Evolutionary conservation across 768 basidiomycete species (phyloP).

Genomic region (Thelephora ganbajun): DNA sequence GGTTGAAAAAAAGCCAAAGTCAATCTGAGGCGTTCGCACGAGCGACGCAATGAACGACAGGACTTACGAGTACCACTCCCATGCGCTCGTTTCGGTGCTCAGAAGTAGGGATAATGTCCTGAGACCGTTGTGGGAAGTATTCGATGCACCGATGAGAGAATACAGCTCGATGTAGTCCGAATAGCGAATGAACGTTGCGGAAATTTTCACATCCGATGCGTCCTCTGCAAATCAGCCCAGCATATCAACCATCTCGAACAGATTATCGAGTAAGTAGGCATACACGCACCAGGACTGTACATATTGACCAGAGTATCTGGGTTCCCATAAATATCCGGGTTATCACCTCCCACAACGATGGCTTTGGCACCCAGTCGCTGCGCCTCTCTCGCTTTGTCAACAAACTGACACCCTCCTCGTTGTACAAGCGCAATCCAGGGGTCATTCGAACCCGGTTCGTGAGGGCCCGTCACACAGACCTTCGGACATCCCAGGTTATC

Average conservation of each 20-base stretch:
- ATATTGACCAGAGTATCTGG: slow-evolving; percentile 78
- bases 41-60: not conserved
- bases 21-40: slow-evolving; percentile 1
- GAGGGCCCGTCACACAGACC: slow-evolving; percentile 42
- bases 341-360: slow-evolving; percentile 83
- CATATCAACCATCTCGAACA: not conserved
- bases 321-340: slow-evolving; percentile 46
- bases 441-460: slow-evolving; percentile 46
- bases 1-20: slow-evolving; percentile 4
- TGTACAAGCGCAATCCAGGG: slow-evolving; percentile 88
- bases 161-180: slow-evolving; percentile 63
- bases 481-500: slow-evolving; percentile 45
- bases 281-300: slow-evolving; percentile 70
- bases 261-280: slow-evolving; percentile 2
- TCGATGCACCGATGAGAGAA: slow-evolving; percentile 56
- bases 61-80: slow-evolving; percentile 88
- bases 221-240: slow-evolving; percentile 39
- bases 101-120: slow-evolving; percentile 65
- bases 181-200: slow-evolving; percentile 81
- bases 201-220: slow-evolving; percentile 69
- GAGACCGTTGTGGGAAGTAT: slow-evolving; percentile 67
- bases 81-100: slow-evolving; percentile 66
- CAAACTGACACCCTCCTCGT: slow-evolving; percentile 82
- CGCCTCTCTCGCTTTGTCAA: slow-evolving; percentile 54
- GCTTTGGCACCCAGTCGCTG: slow-evolving; percentile 63